Percentiles rank a stretch among this genome's conserved stretches.
These are phyloP conservation scores for Salix caprea DNA, from an alignment of 345 rosid genomes.

Conservation along the genomic window DNA sequence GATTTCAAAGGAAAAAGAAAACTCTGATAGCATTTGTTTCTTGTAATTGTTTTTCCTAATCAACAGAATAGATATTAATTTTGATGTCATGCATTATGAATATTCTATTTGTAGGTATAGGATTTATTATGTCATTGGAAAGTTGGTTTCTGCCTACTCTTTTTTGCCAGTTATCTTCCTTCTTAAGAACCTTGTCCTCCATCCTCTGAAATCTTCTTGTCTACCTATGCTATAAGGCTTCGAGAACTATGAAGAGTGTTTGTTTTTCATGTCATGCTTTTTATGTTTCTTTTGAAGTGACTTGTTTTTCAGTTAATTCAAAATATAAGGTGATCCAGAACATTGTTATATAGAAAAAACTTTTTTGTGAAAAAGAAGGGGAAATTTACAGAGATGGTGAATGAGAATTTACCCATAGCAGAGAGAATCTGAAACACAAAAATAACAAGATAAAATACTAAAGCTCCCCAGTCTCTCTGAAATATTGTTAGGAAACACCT, in stretches of 20 bases:
- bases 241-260: not conserved
- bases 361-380: not conserved
- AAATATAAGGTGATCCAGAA: not conserved
- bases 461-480: not conserved
- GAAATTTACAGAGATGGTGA: not conserved
- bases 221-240: not conserved
- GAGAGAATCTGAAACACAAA: not conserved
- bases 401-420: not conserved
- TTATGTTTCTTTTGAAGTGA: not conserved
- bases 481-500: not conserved
- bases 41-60: not conserved
- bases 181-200: not conserved
- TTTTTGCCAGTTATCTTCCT: conserved; percentile 16
- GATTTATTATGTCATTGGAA: conserved; percentile 16
- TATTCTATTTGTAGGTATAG: conserved; percentile 19
- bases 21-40: not conserved
- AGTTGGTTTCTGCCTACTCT: conserved; percentile 20
- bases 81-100: conserved; percentile 19
- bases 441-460: not conserved
- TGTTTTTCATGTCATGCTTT: not conserved
- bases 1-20: not conserved
- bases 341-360: not conserved
- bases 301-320: not conserved
- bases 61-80: not conserved
- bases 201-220: conserved; percentile 5